Evolutionary conservation across 2,329 filamentous ascomycete genomes (phyloP).

Genomic region (Teratosphaeria destructans): DNA sequence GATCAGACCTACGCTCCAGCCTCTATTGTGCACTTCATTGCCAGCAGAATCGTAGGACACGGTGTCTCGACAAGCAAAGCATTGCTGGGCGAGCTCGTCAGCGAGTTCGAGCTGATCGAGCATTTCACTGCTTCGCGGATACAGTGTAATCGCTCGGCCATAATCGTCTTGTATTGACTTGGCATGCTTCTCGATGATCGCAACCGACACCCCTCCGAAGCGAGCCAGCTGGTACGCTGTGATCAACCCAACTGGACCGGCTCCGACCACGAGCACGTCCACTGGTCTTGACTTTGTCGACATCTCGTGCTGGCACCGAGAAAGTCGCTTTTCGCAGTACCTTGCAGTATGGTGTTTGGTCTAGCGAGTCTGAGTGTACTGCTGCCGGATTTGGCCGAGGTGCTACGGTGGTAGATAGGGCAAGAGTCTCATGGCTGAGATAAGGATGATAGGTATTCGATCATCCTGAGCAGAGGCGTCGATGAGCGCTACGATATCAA

Average conservation of each 20-base stretch:
- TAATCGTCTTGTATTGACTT: constrained; percentile 43
- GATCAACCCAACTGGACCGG: constrained; percentile 4
- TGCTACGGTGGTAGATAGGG: neutral
- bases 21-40: constrained; percentile 11
- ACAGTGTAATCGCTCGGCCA: constrained; percentile 46
- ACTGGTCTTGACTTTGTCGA: neutral
- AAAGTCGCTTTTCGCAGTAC: neutral
- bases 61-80: constrained; percentile 42
- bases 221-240: constrained; percentile 5
- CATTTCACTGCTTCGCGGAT: constrained; percentile 42
- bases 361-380: neutral
- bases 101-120: constrained; percentile 43
- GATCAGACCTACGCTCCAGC: constrained; percentile 9
- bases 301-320: neutral
- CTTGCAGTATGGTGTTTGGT: neutral
- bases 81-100: constrained; percentile 41
- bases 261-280: constrained; percentile 5
- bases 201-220: constrained; percentile 27
- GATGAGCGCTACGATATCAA: neutral
- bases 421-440: neutral
- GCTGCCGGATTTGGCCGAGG: neutral
- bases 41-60: constrained; percentile 40
- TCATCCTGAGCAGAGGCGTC: neutral
- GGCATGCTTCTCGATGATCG: constrained; percentile 40
- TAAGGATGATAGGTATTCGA: neutral